Percentiles rank a stretch among this genome's conserved stretches.
phyloP scores from a whole-genome alignment of 116 monocot species.

The Papilionanthe hybrid region DNA sequence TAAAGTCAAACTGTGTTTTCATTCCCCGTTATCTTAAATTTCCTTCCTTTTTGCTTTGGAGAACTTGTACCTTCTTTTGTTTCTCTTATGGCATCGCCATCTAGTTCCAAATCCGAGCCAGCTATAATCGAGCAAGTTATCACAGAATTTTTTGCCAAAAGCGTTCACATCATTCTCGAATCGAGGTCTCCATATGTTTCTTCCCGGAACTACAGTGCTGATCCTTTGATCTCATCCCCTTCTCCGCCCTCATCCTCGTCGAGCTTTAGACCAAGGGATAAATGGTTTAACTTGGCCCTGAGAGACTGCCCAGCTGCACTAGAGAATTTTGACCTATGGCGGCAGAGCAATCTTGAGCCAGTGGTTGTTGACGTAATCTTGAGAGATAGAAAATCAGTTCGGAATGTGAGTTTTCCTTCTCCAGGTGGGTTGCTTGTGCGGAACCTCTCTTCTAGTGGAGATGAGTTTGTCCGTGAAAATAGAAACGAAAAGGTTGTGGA shows the following conservation, averaged over 20 bases:
- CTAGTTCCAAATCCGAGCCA: slow-evolving; percentile 37
- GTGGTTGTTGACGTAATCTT: slow-evolving; percentile 69
- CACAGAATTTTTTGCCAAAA: slow-evolving; percentile 88
- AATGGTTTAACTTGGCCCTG: slow-evolving; percentile 92
- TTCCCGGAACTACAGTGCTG: slow-evolving; percentile 54
- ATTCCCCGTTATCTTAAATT: background rate
- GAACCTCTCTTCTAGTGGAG: slow-evolving; percentile 21
- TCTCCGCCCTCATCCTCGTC: slow-evolving; percentile 48
- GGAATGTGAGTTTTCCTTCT: background rate
- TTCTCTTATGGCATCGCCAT: slow-evolving; percentile 25
- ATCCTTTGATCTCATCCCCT: slow-evolving; percentile 23
- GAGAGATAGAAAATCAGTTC: slow-evolving; percentile 3
- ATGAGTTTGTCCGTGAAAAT: slow-evolving; percentile 11
- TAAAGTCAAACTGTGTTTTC: background rate
- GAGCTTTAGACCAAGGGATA: slow-evolving; percentile 53
- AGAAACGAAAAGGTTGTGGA: slow-evolving; percentile 56
- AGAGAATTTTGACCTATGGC: slow-evolving; percentile 81
- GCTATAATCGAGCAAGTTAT: slow-evolving; percentile 84
- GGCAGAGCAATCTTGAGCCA: slow-evolving; percentile 73
- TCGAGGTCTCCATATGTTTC: slow-evolving; percentile 68
- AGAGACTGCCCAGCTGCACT: slow-evolving; percentile 68
- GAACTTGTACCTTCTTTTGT: background rate
- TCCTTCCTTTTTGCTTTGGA: background rate
- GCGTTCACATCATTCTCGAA: slow-evolving; percentile 82
- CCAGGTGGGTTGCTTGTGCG: slow-evolving; percentile 22